Evolutionary conservation across 257 asterid species (phyloP).

Genomic region (Petrea volubilis): DNA sequence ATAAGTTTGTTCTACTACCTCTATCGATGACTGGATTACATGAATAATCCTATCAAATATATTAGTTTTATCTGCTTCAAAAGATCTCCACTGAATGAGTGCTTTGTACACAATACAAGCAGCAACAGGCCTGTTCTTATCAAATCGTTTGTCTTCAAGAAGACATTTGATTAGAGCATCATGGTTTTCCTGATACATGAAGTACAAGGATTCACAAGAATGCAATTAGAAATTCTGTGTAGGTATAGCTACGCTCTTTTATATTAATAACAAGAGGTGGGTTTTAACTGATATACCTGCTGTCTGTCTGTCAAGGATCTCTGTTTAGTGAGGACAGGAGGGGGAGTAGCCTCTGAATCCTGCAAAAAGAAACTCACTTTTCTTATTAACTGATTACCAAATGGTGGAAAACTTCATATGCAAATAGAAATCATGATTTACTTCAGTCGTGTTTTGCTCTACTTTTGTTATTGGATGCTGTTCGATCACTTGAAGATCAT

Average conservation of each 20-base stretch:
- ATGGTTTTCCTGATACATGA: conserved; percentile 69
- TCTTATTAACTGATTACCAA: conserved; percentile 9
- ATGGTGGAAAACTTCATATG: conserved; percentile 11
- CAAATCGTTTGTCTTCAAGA: conserved; percentile 74
- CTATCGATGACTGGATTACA: conserved; percentile 77
- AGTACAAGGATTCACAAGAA: conserved; percentile 22
- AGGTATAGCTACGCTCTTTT: background rate
- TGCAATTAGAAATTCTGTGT: background rate
- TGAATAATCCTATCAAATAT: conserved; percentile 86
- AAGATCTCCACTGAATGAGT: conserved; percentile 91
- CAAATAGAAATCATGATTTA: conserved; percentile 36
- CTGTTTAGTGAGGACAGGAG: conserved; percentile 68
- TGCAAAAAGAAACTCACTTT: conserved; percentile 32
- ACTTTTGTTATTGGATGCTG: conserved; percentile 37
- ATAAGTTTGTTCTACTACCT: conserved; percentile 45
- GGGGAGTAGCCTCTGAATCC: conserved; percentile 51
- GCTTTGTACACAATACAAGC: conserved; percentile 76
- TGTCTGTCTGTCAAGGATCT: conserved; percentile 86
- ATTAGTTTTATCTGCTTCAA: conserved; percentile 84
- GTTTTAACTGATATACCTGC: conserved; percentile 59
- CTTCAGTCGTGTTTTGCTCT: conserved; percentile 49
- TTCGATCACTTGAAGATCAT: conserved; percentile 39
- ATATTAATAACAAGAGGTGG: background rate
- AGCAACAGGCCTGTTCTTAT: conserved; percentile 73
- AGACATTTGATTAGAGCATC: conserved; percentile 81